Base-by-base conservation (phyloP, 768 basidiomycete genomes). In the Panaeolus cyanescens region DNA sequence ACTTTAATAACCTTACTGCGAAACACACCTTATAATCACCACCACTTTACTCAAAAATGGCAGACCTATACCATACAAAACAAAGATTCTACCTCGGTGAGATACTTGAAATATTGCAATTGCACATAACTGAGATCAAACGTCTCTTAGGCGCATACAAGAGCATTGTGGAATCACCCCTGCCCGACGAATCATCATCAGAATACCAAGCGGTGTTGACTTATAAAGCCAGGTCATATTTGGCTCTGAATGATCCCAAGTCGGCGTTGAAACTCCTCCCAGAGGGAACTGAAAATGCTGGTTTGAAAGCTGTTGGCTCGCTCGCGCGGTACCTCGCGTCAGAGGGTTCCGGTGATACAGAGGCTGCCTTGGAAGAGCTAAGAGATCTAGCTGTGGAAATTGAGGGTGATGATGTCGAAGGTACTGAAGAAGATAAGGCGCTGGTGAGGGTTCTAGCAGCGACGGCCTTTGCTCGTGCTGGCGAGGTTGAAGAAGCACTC, bases 401-500 rank as follows among this genome's bases (percentile, higher is more conserved):
- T 39, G 95, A 96, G 67, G 85, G 88, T 5, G 91, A 90, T 22
- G 92, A 92, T 67, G 82, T 77, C 17, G 89, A 89, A 54, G 82
- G 82, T 0, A 82, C 77, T n/a, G 83, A 87, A 20, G 81, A 79
- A 60, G 93, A 92, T 64, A 92, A 87, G 70, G 84, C 86, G 19
- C 72, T 87, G 42, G 93, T 96, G 5, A 81, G 87, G 57, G 91
- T 93, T 30, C 75, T 93, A 19, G 92, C 93, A 31, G 94, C 89
- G n/a, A 93, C 90, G 12, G 92, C 93, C 0, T 96, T 96, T 72
- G 83, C 88, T 15, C 78, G 85, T 32, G 92, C 92, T 15, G 90
- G 89, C 2, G 95, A 97, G 75, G 75, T 91, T 10, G 95, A 97
- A 74, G 95, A 98, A 75, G 95, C 95, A 1, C 77, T 97, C 25